Evolutionary conservation across 2,329 filamentous ascomycete species (phyloP).

Genomic region (Arthroderma uncinatum): DNA sequence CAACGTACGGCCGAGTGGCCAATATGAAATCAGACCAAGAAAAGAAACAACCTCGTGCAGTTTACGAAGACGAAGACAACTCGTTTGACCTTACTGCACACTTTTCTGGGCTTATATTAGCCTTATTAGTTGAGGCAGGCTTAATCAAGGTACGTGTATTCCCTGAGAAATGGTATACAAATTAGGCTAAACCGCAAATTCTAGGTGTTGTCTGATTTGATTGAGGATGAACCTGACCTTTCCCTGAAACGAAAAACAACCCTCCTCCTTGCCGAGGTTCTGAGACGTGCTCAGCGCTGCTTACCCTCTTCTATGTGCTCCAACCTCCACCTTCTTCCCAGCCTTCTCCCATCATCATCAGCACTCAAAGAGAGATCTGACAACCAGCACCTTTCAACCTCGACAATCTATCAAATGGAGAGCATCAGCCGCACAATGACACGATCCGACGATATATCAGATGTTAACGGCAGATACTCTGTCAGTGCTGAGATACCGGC

Average conservation of each 20-base stretch:
- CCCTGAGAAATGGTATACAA: background rate
- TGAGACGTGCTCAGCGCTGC: slow-evolving; percentile 79
- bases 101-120: slow-evolving; percentile 79
- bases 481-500: slow-evolving; percentile 38
- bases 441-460: slow-evolving; percentile 50
- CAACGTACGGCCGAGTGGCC: slow-evolving; percentile 89
- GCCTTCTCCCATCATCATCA: slow-evolving; percentile 62
- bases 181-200: slow-evolving; percentile 15
- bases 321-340: slow-evolving; percentile 75
- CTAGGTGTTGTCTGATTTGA: slow-evolving; percentile 39
- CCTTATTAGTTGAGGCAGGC: slow-evolving; percentile 72
- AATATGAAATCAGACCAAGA: slow-evolving; percentile 53
- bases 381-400: slow-evolving; percentile 66
- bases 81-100: slow-evolving; percentile 71
- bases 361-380: slow-evolving; percentile 51
- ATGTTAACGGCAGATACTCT: slow-evolving; percentile 20
- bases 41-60: slow-evolving; percentile 39
- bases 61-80: slow-evolving; percentile 58
- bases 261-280: slow-evolving; percentile 75
- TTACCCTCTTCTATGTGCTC: slow-evolving; percentile 73
- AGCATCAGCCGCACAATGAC: slow-evolving; percentile 91
- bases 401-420: slow-evolving; percentile 94
- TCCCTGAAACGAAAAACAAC: slow-evolving; percentile 76
- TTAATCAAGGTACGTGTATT: slow-evolving; percentile 43
- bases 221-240: slow-evolving; percentile 40